A percentile compares a stretch with the other conserved stretches of the same genome.
These are phyloP conservation scores for Ophiostoma ulmi DNA, from an alignment of 2,329 filamentous ascomycete species.

Conservation along the genomic window DNA sequence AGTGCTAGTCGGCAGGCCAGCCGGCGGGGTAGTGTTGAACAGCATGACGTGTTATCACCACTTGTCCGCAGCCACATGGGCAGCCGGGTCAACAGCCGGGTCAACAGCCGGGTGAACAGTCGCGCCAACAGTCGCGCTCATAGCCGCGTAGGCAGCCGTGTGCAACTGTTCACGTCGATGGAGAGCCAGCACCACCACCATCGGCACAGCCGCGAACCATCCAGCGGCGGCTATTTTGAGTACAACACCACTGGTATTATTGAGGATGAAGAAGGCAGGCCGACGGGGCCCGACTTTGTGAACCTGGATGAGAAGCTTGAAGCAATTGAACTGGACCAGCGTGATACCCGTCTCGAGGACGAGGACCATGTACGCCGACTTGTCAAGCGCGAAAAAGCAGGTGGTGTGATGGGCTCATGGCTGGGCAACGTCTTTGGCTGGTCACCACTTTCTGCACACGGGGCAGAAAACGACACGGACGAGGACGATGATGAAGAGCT, in stretches of 20 bases:
- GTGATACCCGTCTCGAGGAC: slow-evolving; percentile 48
- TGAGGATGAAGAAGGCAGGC: slow-evolving; percentile 39
- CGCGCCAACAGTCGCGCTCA: slow-evolving; percentile 42
- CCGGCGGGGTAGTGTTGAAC: slow-evolving; percentile 37
- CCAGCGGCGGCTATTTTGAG: slow-evolving; percentile 21
- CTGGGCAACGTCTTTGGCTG: slow-evolving; percentile 55
- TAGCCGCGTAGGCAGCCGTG: slow-evolving; percentile 45
- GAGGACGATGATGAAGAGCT: slow-evolving; percentile 38
- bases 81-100: slow-evolving; percentile 41
- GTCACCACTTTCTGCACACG: slow-evolving; percentile 58
- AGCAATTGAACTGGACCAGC: slow-evolving; percentile 43
- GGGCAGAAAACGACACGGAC: slow-evolving; percentile 48
- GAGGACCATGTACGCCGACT: slow-evolving; percentile 55
- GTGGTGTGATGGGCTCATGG: slow-evolving; percentile 52
- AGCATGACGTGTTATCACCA: slow-evolving; percentile 34
- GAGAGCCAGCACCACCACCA: slow-evolving; percentile 32
- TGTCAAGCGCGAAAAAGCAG: slow-evolving; percentile 48
- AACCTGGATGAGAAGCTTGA: slow-evolving; percentile 57
- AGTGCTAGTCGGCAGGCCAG: slow-evolving; percentile 36
- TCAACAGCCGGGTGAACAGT: slow-evolving; percentile 44
- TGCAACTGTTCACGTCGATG: slow-evolving; percentile 43
- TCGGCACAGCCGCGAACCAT: background rate
- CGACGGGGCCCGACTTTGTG: slow-evolving; percentile 57
- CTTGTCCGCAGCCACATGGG: slow-evolving; percentile 30
- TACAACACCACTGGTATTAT: background rate